Percentiles rank a stretch among this genome's conserved stretches.
phyloP scores from a whole-genome alignment of 2,329 filamentous ascomycete species.

The Phialocephala subalpina region DNA sequence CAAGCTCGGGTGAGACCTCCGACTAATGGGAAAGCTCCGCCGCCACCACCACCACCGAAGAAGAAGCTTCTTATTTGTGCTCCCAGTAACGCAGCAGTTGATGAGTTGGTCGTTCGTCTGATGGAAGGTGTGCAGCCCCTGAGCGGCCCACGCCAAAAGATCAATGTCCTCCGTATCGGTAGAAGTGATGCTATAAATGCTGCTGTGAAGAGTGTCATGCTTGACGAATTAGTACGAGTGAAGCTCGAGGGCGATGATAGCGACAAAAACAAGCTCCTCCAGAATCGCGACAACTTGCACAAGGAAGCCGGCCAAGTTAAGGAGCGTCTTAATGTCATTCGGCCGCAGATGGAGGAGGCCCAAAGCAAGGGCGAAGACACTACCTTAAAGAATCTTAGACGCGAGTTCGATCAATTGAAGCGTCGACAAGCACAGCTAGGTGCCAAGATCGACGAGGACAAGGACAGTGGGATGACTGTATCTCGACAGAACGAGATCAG shows the following conservation, averaged over 20 bases:
- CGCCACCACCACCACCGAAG: constrained; percentile 49
- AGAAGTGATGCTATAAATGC: constrained; percentile 92
- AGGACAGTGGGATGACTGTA: constrained; percentile 83
- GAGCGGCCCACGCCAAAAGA: constrained; percentile 74
- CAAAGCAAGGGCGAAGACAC: constrained; percentile 61
- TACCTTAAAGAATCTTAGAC: constrained; percentile 65
- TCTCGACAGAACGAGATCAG: constrained; percentile 87
- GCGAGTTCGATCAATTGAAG: constrained; percentile 81
- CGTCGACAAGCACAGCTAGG: constrained; percentile 80
- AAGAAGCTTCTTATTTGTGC: constrained; percentile 97
- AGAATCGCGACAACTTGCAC: constrained; percentile 63
- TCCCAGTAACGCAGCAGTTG: constrained; percentile 97
- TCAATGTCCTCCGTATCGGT: constrained; percentile 90
- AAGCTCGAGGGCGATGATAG: constrained; percentile 71
- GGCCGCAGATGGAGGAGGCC: constrained; percentile 74
- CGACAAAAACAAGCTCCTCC: constrained; percentile 60
- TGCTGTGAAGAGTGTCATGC: constrained; percentile 87
- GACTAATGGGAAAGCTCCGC: constrained; percentile 42
- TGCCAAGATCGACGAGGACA: constrained; percentile 83
- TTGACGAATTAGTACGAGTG: constrained; percentile 88
- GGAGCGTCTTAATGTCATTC: constrained; percentile 73
- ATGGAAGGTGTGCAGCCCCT: constrained; percentile 85
- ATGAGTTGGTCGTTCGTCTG: constrained; percentile 92
- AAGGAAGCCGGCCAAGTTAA: constrained; percentile 77
- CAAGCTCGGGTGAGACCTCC: constrained; percentile 41